Conservation (phyloP, 2,329 filamentous ascomycete species). For the Fusarium sp. region DNA sequence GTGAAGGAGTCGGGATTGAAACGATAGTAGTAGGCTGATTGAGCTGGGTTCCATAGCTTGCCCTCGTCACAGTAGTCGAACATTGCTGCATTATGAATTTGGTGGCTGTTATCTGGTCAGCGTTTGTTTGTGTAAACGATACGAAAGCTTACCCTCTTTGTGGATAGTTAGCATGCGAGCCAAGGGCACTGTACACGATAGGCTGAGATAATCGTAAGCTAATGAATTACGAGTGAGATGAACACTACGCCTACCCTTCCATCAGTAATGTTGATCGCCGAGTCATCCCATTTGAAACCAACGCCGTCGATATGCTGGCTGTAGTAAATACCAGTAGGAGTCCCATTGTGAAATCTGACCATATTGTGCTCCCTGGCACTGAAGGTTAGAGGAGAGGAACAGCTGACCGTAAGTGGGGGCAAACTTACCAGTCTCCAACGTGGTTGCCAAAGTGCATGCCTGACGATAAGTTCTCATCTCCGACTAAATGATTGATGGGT, state of each 20-base stretch:
- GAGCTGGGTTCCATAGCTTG: conserved; percentile 47
- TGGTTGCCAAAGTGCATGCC: conserved; percentile 46
- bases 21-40: conserved; percentile 49
- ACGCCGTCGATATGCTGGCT: conserved; percentile 43
- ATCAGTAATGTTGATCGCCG: conserved; percentile 32
- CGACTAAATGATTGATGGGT: conserved; percentile 38
- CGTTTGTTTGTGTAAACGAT: neutral
- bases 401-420: no score
- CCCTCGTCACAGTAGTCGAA: conserved; percentile 49
- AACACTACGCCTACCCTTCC: conserved; percentile 38
- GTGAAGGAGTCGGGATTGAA: conserved; percentile 41
- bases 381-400: conserved; percentile 1
- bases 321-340: conserved; percentile 42
- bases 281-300: conserved; percentile 44
- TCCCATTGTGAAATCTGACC: conserved; percentile 41
- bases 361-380: conserved; percentile 38
- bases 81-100: conserved; percentile 46
- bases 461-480: neutral
- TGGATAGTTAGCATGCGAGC: conserved; percentile 49
- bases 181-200: conserved; percentile 47
- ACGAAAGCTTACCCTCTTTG: conserved; percentile 40
- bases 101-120: conserved; percentile 36
- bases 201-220: conserved; percentile 38
- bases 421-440: conserved; percentile 43
- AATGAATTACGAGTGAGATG: no score